These are phyloP conservation scores for Rutidosis leptorrhynchoides DNA, from an alignment of 129 eudicot species.

Conservation along the genomic window DNA sequence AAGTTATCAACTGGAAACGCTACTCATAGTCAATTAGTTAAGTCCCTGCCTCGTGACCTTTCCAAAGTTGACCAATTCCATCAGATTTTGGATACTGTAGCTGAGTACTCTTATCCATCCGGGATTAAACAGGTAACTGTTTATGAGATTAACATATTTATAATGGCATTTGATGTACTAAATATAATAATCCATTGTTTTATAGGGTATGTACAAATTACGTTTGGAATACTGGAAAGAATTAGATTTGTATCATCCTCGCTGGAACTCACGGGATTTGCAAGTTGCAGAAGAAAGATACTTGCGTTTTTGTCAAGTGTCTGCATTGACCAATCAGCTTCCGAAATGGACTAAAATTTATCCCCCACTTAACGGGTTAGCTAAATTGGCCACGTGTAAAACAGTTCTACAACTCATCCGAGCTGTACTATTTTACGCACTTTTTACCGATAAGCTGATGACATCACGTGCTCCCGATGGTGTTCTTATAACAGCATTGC, in stretches of 20 bases:
- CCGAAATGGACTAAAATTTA: constrained; percentile 84
- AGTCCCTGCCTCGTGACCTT: constrained; percentile 87
- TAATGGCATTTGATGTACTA: constrained; percentile 1
- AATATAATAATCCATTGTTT: constrained; percentile 12
- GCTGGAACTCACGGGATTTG: constrained; percentile 84
- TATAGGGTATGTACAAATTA: constrained; percentile 90
- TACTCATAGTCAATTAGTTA: constrained; percentile 84
- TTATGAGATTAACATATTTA: constrained; percentile 1
- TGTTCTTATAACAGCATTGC: constrained; percentile 75
- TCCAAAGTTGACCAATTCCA: constrained; percentile 73
- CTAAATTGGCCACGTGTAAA: constrained; percentile 80
- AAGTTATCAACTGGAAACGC: constrained; percentile 82
- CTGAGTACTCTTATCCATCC: constrained; percentile 80
- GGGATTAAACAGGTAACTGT: constrained; percentile 85
- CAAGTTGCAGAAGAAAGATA: constrained; percentile 98
- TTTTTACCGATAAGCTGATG: constrained; percentile 53
- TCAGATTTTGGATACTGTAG: constrained; percentile 71
- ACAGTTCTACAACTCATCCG: constrained; percentile 72
- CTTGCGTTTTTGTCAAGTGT: constrained; percentile 68
- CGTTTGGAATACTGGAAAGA: constrained; percentile 80
- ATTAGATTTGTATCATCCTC: constrained; percentile 91
- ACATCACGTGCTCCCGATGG: constrained; percentile 85
- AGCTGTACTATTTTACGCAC: constrained; percentile 70
- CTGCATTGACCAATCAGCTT: constrained; percentile 80
- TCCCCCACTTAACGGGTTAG: constrained; percentile 67